These are phyloP conservation scores for Pseudogymnoascus sp. DNA, from an alignment of 2,329 filamentous ascomycete genomes.

Conservation along the genomic window DNA sequence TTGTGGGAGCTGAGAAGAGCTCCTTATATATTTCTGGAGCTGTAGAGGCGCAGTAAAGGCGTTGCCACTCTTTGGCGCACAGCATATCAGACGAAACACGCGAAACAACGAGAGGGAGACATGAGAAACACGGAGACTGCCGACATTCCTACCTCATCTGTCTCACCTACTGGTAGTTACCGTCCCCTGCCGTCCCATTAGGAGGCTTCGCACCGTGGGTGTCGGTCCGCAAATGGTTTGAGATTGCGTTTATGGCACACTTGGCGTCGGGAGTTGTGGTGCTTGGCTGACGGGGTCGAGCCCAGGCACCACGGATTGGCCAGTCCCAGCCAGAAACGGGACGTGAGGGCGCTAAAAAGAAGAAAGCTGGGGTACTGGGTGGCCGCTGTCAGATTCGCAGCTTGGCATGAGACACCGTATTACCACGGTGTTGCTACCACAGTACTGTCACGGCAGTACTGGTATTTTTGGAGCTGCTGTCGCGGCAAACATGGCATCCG, in stretches of 20 bases:
- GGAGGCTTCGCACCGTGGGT: not conserved
- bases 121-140: not conserved
- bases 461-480: not conserved
- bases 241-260: not conserved
- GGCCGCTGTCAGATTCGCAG: not conserved
- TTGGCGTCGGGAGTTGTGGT: not conserved
- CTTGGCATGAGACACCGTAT: not conserved
- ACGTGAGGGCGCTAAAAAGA: not conserved
- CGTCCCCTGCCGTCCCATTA: not conserved
- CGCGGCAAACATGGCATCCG: not conserved
- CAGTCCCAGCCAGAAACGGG: not conserved
- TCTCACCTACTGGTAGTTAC: not conserved
- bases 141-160: not conserved
- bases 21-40: not conserved
- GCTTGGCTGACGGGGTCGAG: not conserved
- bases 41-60: not conserved
- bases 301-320: not conserved
- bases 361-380: not conserved
- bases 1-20: not conserved
- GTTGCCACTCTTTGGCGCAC: not conserved
- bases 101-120: not conserved
- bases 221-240: not conserved
- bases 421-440: not conserved
- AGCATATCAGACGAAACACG: not conserved
- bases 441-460: not conserved